phyloP scores from a whole-genome alignment of 2,329 filamentous ascomycete species.

The Colletotrichum shisoi region DNA sequence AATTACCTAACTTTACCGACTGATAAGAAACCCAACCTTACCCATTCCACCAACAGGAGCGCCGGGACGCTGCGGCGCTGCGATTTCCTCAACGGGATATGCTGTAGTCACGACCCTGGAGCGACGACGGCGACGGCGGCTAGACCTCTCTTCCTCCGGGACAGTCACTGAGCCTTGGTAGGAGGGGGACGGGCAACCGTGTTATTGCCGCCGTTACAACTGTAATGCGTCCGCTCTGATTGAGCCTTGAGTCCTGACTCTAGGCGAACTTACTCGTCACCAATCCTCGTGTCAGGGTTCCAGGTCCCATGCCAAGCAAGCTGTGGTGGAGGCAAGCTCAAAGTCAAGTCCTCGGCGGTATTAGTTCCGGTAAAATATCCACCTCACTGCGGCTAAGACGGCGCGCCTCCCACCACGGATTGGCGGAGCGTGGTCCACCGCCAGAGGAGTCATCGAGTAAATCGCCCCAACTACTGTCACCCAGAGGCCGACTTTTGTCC shows the following conservation, averaged over 20 bases:
- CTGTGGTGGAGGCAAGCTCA: constrained; percentile 32
- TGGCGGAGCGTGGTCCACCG: constrained; percentile 2
- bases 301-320: constrained; percentile 32
- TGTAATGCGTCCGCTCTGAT: constrained; percentile 34
- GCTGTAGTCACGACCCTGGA: neutral
- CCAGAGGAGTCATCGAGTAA: constrained; percentile 12
- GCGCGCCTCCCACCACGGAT: constrained; percentile 16
- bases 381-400: constrained; percentile 20
- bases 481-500: neutral
- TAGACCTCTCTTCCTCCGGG: neutral
- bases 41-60: constrained; percentile 29
- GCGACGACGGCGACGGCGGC: constrained; percentile 17
- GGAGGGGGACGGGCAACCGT: constrained; percentile 13
- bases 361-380: constrained; percentile 24
- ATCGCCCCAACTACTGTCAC: too few relatives aligned
- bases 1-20: constrained; percentile 39
- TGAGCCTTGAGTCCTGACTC: constrained; percentile 6
- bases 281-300: constrained; percentile 23
- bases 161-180: neutral
- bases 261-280: constrained; percentile 31
- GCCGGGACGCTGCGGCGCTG: constrained; percentile 26
- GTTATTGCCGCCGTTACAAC: constrained; percentile 8
- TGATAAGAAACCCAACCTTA: constrained; percentile 35
- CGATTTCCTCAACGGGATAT: constrained; percentile 2
- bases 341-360: constrained; percentile 8